Evolutionary conservation across 2,329 filamentous ascomycete genomes (phyloP), one percentile per base, ranked within the genome.

Genomic region (Daldinia sp.): DNA sequence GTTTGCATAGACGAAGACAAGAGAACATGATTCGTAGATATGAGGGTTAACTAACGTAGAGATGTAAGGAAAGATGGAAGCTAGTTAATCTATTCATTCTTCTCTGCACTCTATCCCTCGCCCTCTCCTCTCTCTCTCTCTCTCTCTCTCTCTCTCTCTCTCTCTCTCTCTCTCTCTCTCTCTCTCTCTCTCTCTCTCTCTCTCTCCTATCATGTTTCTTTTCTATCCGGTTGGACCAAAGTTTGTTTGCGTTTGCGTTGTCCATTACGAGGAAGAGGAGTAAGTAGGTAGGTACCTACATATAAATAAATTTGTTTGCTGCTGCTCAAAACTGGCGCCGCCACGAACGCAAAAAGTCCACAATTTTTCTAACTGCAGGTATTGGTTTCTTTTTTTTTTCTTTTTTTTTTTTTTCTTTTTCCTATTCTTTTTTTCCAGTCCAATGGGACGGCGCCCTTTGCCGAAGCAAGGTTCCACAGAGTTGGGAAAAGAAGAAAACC

Each of bases 391-490:
- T 23, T 23, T 23, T 23, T 23, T 23, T 23, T 23, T 23, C 2
- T 23, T 23, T 23, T 2, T 23, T 23, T 23, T 23, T 23, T 23
- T 23, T 23, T 23, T 23, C 2, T 23, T 23, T 23, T 2, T 23
- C 20, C 20, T 23, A 23, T 23, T 23, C 20, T 23, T 61, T 23
- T 10, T 18, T 15, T 53, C 64, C 65, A 68, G 20, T 56, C 68
- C 68, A 70, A 70, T 70, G 68, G 62, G 65, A 63, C 65, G 7
- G 18, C 20, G 50, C 37, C 59, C 60, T 66, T 68, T 70, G 68
- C 68, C 68, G 68, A 70, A 9, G 59, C 30, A 2, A 63, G 59
- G 68, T 70, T 65, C 65, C 68, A 70, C 68, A 68, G 65, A 51
- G 41, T 61, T 68, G 68, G 68, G 65, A 64, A 37, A 48, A 48